Base-by-base conservation (phyloP, 495 filamentous ascomycete genomes). In the Penicillium coprophilum region DNA sequence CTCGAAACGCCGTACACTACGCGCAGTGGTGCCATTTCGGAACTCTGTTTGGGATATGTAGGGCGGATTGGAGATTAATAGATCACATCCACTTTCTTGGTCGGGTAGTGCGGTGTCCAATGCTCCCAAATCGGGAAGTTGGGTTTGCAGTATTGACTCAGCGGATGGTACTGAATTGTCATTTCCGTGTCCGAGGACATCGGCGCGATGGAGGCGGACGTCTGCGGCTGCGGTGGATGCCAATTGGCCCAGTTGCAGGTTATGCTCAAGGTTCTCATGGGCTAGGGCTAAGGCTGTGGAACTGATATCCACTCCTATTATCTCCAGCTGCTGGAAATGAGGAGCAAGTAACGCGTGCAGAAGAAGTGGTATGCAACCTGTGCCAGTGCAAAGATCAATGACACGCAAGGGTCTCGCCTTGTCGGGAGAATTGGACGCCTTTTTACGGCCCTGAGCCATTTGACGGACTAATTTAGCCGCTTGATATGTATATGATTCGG, bases 21-120 rank as follows among this genome's bases (percentile, higher is more conserved):
- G 82, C 0, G 79, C 73, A 0, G 88, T 91, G 0, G 76, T 82
- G 3, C 75, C 79, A 11, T 66, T 72, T 2, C 62, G 58, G 60
- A 88, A 95, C 2, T 77, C 74, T 0, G 49, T 17, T 0, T 68
- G 65, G 11, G 92, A 93, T 46, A 98, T 87, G 69, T 98, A 97
- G 0, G 94, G 94, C 11, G 94, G 94, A 70, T 98, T 98, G 5
- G 87, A 84, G 31, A 91, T 82, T 0, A 98, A 67, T n/a, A 98
- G 65, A 59, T 96, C 88, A 54, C 80, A 84, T 23, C 39, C 50
- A 19, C 6, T 23, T 24, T 27, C 21, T 46, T 54, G 34, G 21
- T 19, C 34, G 19, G 34, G 9, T 8, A 8, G 1, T n/a, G 40
- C 15, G 19, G 13, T 44, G 28, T 11, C 23, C 7, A 20, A 21